These are phyloP conservation scores for Saussurea involucrata DNA, from an alignment of 129 eudicot species.

Conservation along the genomic window DNA sequence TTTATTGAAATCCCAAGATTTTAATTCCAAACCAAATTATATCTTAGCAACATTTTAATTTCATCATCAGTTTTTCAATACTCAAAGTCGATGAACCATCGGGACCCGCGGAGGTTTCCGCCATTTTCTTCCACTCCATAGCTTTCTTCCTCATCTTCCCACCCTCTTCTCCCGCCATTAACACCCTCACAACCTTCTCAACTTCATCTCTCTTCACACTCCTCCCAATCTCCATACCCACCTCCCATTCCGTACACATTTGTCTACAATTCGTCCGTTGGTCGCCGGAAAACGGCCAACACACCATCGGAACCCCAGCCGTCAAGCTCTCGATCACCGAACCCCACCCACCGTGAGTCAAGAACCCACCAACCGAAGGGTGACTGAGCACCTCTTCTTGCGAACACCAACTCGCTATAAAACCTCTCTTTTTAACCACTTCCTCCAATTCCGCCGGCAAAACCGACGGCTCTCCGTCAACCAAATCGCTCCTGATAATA, in stretches of 20 bases:
- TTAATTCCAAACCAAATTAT: no score
- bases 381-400: conserved; percentile 32
- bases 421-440: conserved; percentile 13
- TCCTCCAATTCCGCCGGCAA: conserved; percentile 19
- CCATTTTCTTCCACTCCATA: neutral
- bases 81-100: no score
- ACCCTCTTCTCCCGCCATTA: neutral
- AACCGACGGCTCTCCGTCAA: neutral
- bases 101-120: conserved; percentile 10
- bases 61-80: no score
- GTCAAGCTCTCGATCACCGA: conserved; percentile 26
- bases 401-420: conserved; percentile 25
- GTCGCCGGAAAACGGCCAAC: conserved; percentile 20
- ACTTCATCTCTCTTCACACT: neutral
- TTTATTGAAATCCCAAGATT: no score
- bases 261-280: conserved; percentile 3
- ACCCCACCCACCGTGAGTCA: conserved; percentile 33
- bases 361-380: conserved; percentile 25
- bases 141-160: neutral
- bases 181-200: neutral
- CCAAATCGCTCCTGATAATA: conserved; percentile 28
- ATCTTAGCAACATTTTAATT: no score
- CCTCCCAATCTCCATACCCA: conserved; percentile 2
- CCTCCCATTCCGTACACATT: neutral
- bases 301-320: conserved; percentile 30